Base-by-base conservation (phyloP, 1,284 basidiomycete genomes). In the Takashimella koratensis region DNA sequence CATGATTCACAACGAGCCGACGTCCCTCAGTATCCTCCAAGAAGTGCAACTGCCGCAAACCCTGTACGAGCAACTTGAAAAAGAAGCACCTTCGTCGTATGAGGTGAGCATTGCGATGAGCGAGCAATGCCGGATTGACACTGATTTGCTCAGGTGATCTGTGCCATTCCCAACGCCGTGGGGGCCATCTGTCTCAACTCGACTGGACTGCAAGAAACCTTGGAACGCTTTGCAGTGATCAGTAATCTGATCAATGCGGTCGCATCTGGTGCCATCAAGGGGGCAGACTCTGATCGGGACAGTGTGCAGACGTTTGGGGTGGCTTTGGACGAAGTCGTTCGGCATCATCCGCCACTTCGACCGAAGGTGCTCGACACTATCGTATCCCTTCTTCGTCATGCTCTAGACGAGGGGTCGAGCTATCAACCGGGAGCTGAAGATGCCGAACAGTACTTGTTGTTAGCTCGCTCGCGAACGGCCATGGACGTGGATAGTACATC, bases 1-100 rank as follows among this genome's bases (percentile, higher is more conserved):
- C 0, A 98, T 99, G 73, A 87, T 98, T 16, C 95, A 99, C 80
- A 99, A 98, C 67, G 96, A 99, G 76, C 96, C 96, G 10, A 98
- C 95, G 0, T 96, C 91, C 12, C 79, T 99, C 52, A 79, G 84
- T 1, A 88, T 94, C 49, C 86, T 99, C 39, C 96, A 99, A 75
- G 96, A 99, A 75, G 83, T 86, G 46, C 85, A 87, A 23, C 76
- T 99, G 2, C 96, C 96, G 1, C 90, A 95, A 67, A 83, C 86
- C 0, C 90, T 99, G 62, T 96, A 94, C 73, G 82, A 83, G 53
- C 83, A 87, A 4, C 83, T 98, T 51, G 91, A 95, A 74, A 79
- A 80, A 39, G 87, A 87, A 13, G 82, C 97, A 47, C 93, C 97
- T 59, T 84, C 89, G 13, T 84, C 88, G 0, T 88, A 91, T 48